phyloP scores from a whole-genome alignment of 2,329 filamentous ascomycete species.

The Verticillium nubilum region DNA sequence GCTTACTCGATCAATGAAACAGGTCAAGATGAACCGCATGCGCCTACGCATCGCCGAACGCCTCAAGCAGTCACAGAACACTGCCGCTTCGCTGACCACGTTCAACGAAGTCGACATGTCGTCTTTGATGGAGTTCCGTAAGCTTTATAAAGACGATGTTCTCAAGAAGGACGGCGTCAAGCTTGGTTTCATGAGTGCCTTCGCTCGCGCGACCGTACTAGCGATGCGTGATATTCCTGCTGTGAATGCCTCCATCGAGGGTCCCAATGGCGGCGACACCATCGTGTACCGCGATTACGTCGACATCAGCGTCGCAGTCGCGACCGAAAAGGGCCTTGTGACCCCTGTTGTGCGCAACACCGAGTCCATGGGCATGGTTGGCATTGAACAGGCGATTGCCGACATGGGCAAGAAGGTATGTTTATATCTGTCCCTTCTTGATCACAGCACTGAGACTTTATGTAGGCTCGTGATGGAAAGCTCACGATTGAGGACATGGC shows the following conservation, averaged over 20 bases:
- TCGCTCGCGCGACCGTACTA: conserved; percentile 81
- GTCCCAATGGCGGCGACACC: conserved; percentile 89
- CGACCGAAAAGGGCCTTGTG: conserved; percentile 94
- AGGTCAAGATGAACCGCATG: conserved; percentile 99
- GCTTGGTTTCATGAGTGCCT: conserved; percentile 99
- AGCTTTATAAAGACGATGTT: conserved; percentile 93
- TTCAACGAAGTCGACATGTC: conserved; percentile 99
- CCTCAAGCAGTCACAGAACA: conserved; percentile 98
- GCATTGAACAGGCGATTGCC: conserved; percentile 85
- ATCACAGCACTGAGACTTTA: conserved; percentile 4
- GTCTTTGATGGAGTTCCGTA: conserved; percentile 92
- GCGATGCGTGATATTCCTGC: conserved; percentile 94
- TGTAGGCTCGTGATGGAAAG: conserved; percentile 85
- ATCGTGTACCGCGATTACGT: conserved; percentile 99
- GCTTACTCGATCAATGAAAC: too few species aligned
- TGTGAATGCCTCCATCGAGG: conserved; percentile 96
- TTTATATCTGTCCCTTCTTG: background rate
- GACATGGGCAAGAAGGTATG: conserved; percentile 85
- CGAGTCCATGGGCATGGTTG: conserved; percentile 80
- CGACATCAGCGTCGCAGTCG: conserved; percentile 94
- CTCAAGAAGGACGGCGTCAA: conserved; percentile 96
- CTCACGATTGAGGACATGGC: conserved; percentile 99
- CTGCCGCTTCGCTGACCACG: conserved; percentile 90
- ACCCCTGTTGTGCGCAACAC: conserved; percentile 94
- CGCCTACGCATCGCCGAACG: conserved; percentile 94